A percentile compares a stretch with the other conserved stretches of the same genome.
Evolutionary conservation across 257 asterid genomes (phyloP).

Genomic region (Solanum tarapatanum): DNA sequence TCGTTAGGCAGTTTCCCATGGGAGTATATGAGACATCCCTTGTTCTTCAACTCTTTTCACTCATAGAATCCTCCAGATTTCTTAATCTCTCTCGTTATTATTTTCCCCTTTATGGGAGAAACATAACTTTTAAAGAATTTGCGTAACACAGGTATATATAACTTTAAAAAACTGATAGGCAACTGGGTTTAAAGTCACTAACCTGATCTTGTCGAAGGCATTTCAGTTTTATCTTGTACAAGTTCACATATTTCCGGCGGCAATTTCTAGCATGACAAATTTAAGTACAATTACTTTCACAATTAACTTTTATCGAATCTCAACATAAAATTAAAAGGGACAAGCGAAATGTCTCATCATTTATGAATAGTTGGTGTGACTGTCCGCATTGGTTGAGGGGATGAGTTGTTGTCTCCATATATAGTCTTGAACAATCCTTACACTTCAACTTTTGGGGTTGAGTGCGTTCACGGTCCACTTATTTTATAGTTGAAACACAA

Average conservation of each 20-base stretch:
- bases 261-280: constrained; percentile 37
- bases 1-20: background rate
- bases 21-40: background rate
- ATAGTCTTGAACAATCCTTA: background rate
- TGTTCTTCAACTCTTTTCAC: background rate
- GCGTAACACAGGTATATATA: background rate
- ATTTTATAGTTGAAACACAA: background rate
- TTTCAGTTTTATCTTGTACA: constrained; percentile 80
- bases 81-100: background rate
- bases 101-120: background rate
- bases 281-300: background rate
- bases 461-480: background rate
- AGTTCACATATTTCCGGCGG: constrained; percentile 71
- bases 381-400: background rate
- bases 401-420: background rate
- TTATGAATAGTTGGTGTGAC: background rate
- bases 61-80: background rate
- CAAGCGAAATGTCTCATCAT: background rate
- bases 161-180: background rate
- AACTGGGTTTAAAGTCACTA: constrained; percentile 11
- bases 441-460: background rate
- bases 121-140: background rate
- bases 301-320: background rate
- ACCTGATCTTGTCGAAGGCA: constrained; percentile 82
- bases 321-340: background rate